These are phyloP conservation scores for Ceratocystis alfenasii DNA, from an alignment of 2,329 filamentous ascomycete genomes.

Conservation along the genomic window DNA sequence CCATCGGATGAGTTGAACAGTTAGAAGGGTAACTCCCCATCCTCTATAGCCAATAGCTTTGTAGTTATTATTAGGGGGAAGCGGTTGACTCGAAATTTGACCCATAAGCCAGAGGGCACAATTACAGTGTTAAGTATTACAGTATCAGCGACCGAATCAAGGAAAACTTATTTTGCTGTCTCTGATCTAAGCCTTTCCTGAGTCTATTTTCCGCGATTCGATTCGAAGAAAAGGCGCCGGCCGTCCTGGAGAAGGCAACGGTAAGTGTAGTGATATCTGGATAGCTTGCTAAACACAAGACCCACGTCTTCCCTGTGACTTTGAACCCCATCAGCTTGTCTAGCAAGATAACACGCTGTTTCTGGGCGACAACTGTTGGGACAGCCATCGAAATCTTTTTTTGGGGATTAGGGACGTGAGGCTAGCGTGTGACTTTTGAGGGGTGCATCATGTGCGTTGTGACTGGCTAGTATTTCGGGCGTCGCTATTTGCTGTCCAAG, in stretches of 20 bases:
- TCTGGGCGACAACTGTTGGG: conserved; percentile 2
- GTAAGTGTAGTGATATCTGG: conserved; percentile 23
- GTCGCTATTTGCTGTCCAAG: no score
- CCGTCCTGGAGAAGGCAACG: no score
- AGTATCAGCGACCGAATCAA: conserved; percentile 38
- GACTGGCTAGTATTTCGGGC: no score
- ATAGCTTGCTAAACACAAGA: conserved; percentile 37
- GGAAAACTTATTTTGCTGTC: conserved; percentile 32
- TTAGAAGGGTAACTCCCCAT: conserved; percentile 35
- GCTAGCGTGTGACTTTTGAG: not conserved
- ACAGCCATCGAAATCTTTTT: conserved; percentile 28
- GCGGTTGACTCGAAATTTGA: conserved; percentile 38
- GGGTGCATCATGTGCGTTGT: not conserved
- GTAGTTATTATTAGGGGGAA: conserved; percentile 28
- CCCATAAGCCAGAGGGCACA: conserved; percentile 46
- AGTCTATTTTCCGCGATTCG: conserved; percentile 22
- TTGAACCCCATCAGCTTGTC: conserved; percentile 34
- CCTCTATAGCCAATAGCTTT: conserved; percentile 34
- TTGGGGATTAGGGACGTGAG: conserved; percentile 24
- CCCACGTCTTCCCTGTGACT: conserved; percentile 32
- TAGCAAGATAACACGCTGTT: conserved; percentile 31
- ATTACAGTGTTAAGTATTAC: conserved; percentile 33
- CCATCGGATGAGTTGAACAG: conserved; percentile 38
- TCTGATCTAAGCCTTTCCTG: conserved; percentile 41
- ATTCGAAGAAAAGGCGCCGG: no score